These are phyloP conservation scores for Theileria parva DNA, from an alignment of 169 alveolate genomes.

Conservation along the genomic window DNA sequence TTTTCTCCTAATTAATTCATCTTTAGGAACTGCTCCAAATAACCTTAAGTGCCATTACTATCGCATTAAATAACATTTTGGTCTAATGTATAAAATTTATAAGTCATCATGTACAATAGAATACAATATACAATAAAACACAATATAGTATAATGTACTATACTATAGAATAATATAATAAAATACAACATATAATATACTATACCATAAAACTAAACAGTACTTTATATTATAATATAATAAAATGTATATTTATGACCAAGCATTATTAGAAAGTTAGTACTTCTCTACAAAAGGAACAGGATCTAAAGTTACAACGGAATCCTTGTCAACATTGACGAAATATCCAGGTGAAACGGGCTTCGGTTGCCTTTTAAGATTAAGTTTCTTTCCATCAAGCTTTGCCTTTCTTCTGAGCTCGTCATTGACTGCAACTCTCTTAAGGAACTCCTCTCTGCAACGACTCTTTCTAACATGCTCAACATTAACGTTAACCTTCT, in stretches of 20 bases:
- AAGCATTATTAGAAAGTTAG: slow-evolving; percentile 30
- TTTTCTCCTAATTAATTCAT: background rate
- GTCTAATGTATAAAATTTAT: background rate
- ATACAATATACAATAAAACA: background rate
- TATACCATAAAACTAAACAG: background rate
- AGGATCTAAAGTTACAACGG: slow-evolving; percentile 74
- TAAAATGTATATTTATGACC: background rate
- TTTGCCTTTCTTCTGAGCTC: slow-evolving; percentile 90
- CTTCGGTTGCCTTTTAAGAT: slow-evolving; percentile 72
- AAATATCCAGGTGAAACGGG: slow-evolving; percentile 76
- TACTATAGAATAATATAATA: background rate
- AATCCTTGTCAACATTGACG: slow-evolving; percentile 73
- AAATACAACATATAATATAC: too few species aligned
- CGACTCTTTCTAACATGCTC: slow-evolving; percentile 96
- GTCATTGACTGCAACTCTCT: slow-evolving; percentile 91
- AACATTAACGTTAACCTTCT: slow-evolving; percentile 95
- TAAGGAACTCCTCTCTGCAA: slow-evolving; percentile 95
- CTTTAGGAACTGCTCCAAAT: slow-evolving; percentile 5
- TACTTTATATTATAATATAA: background rate
- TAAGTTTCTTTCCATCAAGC: slow-evolving; percentile 76
- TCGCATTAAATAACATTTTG: slow-evolving; percentile 47
- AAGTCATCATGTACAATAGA: background rate
- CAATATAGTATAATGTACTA: background rate
- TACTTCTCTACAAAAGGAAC: slow-evolving; percentile 77
- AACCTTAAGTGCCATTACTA: slow-evolving; percentile 42